Evolutionary conservation across 371 early-diverging fungal genomes (phyloP), one percentile per base, ranked within the genome.

Genomic region (Mucor piriformis): DNA sequence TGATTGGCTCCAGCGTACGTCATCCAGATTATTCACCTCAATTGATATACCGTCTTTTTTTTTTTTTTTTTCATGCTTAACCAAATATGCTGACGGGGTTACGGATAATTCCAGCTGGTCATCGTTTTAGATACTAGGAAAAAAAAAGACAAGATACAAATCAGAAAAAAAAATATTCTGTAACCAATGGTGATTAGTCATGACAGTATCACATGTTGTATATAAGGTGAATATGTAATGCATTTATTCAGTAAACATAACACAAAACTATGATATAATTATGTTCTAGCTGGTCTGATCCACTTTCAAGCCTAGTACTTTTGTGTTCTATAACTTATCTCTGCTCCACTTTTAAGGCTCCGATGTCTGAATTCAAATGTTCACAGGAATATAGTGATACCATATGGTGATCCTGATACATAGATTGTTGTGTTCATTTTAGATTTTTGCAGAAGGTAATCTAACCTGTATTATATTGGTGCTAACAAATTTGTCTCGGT

Each of bases 1-100:
- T 59, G 13, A 59, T 59, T 59, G 59, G 59, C 52, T 23, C 2
- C 11, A 8, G 6, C 43, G 33, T 20, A 59, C 51, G 59, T 59
- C 59, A 59, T 51, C 6, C n/a, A 16, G 18, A 18, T 42, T 33
- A 25, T 46, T 23, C 16, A 34, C 35, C 44, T 29, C 20, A 42
- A 52, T 55, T 55, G 55, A 46, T 54, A 11, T 18, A 29, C 47
- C 55, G 46, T 44, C 33, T 34, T 15, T 13, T 27, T 21, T 43
- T 32, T 35, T 27, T 21, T 43, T 32, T 35, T 24, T 35, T 35
- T 15, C 15, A 38, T 38, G 16, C 21, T 34, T 48, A 11, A 44
- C 44, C 18, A 20, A 20, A 25, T 47, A 23, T 20, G 8, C n/a
- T 42, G 20, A 18, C 42, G 42, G 42, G 10, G 18, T 42, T 42